Evolutionary conservation across 257 asterid genomes (phyloP).

Genomic region (Ophiorrhiza pumila): DNA sequence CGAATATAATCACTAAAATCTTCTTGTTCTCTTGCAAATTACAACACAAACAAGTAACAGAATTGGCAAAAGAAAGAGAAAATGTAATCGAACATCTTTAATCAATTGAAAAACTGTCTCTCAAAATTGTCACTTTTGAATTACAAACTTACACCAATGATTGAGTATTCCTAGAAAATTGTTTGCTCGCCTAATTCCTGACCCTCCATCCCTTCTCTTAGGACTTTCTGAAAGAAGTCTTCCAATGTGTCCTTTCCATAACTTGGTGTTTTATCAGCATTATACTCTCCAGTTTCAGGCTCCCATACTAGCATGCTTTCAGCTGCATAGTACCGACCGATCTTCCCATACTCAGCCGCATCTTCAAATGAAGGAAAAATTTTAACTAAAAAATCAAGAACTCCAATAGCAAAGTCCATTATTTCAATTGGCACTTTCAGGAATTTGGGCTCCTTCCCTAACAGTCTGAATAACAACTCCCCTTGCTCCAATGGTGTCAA

Average conservation of each 20-base stretch:
- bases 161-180: constrained; percentile 42
- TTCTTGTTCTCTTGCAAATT: background rate
- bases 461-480: constrained; percentile 72
- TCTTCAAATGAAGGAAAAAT: constrained; percentile 79
- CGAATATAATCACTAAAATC: background rate
- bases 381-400: constrained; percentile 79
- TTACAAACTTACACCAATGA: background rate
- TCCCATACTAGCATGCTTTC: constrained; percentile 90
- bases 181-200: constrained; percentile 92
- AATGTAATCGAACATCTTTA: background rate
- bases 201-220: constrained; percentile 83
- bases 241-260: constrained; percentile 87
- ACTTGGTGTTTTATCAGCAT: constrained; percentile 83
- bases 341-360: constrained; percentile 92
- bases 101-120: background rate
- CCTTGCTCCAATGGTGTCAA: constrained; percentile 96
- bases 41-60: background rate
- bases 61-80: background rate
- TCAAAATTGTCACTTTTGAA: background rate
- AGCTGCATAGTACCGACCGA: constrained; percentile 95
- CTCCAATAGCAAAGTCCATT: constrained; percentile 85
- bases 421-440: constrained; percentile 78
- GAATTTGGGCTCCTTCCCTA: constrained; percentile 72
- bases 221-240: constrained; percentile 73
- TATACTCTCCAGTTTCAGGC: constrained; percentile 62